Base-by-base conservation (phyloP, 371 early-diverging fungal species). In the Apophysomyces ossiformis region DNA sequence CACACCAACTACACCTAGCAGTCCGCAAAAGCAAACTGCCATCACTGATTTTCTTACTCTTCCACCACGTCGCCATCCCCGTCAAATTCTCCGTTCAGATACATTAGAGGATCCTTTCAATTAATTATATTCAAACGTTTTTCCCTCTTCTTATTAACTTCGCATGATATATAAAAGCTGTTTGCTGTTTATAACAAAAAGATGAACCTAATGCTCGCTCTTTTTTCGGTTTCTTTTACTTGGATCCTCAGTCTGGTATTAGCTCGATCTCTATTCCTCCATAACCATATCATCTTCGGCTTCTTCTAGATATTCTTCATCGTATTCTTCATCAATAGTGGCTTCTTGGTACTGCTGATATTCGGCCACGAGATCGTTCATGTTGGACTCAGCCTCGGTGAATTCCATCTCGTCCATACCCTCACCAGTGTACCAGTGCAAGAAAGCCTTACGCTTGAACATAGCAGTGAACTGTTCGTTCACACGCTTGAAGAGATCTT, bases 331-430 rank as follows among this genome's bases (percentile, higher is more conserved):
- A 61, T 91, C 92, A 54, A 84, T 85, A 37, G 90, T 85, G 54
- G 92, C 92, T 64, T 91, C 95, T 79, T 96, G 96, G 85, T 98
- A 98, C 78, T 98, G 98, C 78, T 96, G 96, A 83, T 98, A 97
- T 76, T 98, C 98, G 66, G 92, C 92, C 16, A 95, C 90, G 62
- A 98, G 81, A 81, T 98, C 98, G 78, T 92, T 91, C 94, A 93
- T 92, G 84, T 93, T 94, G 74, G 89, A 89, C 79, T 94, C 94
- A 18, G 81, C 69, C 75, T 95, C 95, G 66, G 92, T 90, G 80
- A 95, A 95, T 78, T 95, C 96, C 92, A 93, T 93, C 78, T 94
- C 95, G 77, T 95, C 96, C 96, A 95, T 95, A 62, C 96, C 96
- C 78, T 94, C 95, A 64, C 92, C 92, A 69, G 96, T 96, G 82